Evolutionary conservation across 2,329 filamentous ascomycete species (phyloP).

Genomic region (Apiospora malaysiana): DNA sequence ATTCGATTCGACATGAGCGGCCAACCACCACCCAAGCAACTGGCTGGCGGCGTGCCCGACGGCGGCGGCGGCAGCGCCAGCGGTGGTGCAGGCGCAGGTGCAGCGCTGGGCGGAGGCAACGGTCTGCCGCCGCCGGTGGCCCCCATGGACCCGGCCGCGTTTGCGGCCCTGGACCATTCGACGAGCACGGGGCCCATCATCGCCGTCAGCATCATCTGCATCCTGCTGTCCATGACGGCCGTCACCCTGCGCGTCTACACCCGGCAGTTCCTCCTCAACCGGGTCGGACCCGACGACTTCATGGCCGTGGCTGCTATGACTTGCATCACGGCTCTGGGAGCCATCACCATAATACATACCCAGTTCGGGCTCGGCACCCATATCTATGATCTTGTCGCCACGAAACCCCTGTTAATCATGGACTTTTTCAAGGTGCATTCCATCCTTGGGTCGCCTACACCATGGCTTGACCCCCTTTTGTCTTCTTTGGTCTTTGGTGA

Average conservation of each 20-base stretch:
- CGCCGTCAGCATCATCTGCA: slow-evolving; percentile 12
- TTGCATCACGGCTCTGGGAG: background rate
- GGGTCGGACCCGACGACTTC: slow-evolving; percentile 17
- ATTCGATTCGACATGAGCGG: background rate
- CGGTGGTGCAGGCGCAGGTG: background rate
- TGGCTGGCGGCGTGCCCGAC: background rate
- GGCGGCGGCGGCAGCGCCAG: background rate
- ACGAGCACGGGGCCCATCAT: background rate
- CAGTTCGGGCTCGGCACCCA: slow-evolving; percentile 19
- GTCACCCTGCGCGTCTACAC: slow-evolving; percentile 18
- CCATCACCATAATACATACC: background rate
- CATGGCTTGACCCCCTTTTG: no score
- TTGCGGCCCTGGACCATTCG: background rate
- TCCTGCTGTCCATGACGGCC: background rate
- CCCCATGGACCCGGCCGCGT: slow-evolving; percentile 12
- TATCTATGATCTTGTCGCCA: slow-evolving; percentile 8
- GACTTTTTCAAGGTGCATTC: slow-evolving; percentile 18
- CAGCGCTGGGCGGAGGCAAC: slow-evolving; percentile 4
- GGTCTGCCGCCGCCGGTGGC: background rate
- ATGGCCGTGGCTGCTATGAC: slow-evolving; percentile 18
- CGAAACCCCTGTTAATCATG: background rate
- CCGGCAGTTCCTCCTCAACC: slow-evolving; percentile 12
- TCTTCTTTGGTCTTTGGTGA: background rate
- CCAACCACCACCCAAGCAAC: background rate
- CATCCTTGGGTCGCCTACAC: no score